Evolutionary conservation across 2,329 filamentous ascomycete species (phyloP), one percentile per base, ranked within the genome.

Genomic region (Neospermospora avenae): DNA sequence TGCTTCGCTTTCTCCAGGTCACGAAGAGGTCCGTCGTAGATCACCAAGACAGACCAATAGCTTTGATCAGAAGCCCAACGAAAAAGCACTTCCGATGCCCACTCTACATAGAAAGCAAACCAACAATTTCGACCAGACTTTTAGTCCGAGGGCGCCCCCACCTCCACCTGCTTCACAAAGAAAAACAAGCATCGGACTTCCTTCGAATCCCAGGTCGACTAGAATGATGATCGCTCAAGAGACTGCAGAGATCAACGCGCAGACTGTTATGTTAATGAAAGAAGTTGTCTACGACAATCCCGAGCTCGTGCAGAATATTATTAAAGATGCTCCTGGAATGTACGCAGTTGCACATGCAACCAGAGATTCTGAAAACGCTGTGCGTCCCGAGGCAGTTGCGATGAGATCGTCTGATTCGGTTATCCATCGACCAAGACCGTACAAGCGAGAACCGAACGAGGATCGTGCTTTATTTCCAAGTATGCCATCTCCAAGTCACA

Each of bases 181-280:
- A 41, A 71, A 66, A 18, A 56, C 48, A 10, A 69, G 67, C 4
- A 52, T 68, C 20, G 69, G 70, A 4, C 52, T 72, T 4, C 69
- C 70, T 22, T 63, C 64, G 5, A 69, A 70, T 57, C 69, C 71
- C 45, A 59, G 66, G 54, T 44, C 66, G n/a, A 60, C 65, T 16
- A 64, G 61, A 49, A 57, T 60, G 20, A 51, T 52, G 8, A 59
- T 64, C 35, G 45, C 56, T 8, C 48, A 56, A 24, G 58, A 65
- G 34, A 51, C 59, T 18, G 24, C 20, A 11, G 54, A 62, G 20
- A 45, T 66, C 57, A 75, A 72, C 55, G 72, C 79, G 24, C 77
- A 80, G 60, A 84, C 78, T 3, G 77, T 84, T 48, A 79, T 85
- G 77, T 78, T 83, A 57, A 71, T 85, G 53, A 84, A 83, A 60